Conservation (phyloP, 768 basidiomycete genomes). For the Exsudoporus frostii region DNA sequence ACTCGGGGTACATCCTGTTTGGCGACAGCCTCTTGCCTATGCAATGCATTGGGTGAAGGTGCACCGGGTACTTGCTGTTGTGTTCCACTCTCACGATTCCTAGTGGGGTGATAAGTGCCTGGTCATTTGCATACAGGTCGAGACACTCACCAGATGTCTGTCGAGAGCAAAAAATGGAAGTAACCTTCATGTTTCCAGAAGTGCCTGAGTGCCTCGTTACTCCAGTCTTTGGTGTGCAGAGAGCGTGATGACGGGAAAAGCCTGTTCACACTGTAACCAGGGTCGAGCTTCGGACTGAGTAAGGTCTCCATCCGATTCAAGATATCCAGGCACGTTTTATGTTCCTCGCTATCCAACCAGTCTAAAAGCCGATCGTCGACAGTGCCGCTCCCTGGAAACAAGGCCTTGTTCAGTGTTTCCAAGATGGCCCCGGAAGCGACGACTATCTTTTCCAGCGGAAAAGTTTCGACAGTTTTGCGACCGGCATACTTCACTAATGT, state of each 20-base stretch:
- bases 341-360: slow-evolving; percentile 8
- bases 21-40: background rate
- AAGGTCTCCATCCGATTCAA: slow-evolving; percentile 9
- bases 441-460: slow-evolving; percentile 1
- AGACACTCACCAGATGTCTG: slow-evolving; percentile 11
- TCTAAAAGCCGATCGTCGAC: slow-evolving; percentile 9
- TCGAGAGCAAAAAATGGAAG: slow-evolving; percentile 13
- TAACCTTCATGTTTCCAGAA: background rate
- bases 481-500: background rate
- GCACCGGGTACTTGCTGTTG: background rate
- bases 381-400: background rate
- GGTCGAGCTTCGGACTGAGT: background rate
- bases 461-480: background rate
- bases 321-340: background rate
- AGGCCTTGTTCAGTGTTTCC: slow-evolving; percentile 1
- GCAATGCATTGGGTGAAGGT: no score
- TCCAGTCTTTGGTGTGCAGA: background rate
- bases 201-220: slow-evolving; percentile 1
- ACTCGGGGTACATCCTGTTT: no score
- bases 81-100: background rate
- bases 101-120: background rate
- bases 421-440: slow-evolving; percentile 4
- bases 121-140: no score
- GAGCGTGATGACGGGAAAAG: background rate
- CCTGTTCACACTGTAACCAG: background rate